Evolutionary conservation across 140 eudicot genomes (phyloP).

Genomic region (Senecio squalidus): DNA sequence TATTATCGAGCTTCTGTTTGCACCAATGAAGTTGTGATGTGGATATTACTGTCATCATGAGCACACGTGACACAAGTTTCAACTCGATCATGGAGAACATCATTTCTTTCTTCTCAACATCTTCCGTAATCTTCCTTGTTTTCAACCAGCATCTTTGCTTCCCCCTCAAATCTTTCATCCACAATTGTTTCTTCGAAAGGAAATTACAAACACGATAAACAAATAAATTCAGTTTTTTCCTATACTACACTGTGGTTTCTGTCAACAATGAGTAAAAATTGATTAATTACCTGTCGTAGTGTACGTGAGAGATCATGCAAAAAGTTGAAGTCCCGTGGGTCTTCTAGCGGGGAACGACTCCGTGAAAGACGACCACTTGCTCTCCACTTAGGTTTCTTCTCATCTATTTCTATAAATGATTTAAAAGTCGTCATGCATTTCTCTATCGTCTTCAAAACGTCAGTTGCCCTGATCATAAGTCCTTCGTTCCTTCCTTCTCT

Average conservation of each 20-base stretch:
- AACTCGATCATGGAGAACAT: slow-evolving; percentile 38
- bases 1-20: slow-evolving; percentile 35
- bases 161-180: slow-evolving; percentile 43
- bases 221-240: not conserved
- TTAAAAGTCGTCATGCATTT: slow-evolving; percentile 52
- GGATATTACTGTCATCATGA: slow-evolving; percentile 41
- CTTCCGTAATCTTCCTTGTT: slow-evolving; percentile 17
- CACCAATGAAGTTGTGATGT: slow-evolving; percentile 62
- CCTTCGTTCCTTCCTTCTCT: slow-evolving; percentile 23
- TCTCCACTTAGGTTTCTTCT: slow-evolving; percentile 44
- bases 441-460: slow-evolving; percentile 42
- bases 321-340: slow-evolving; percentile 50
- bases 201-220: slow-evolving; percentile 1
- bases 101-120: slow-evolving; percentile 24
- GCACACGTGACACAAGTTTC: slow-evolving; percentile 47
- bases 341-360: slow-evolving; percentile 45
- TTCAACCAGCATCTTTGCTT: slow-evolving; percentile 45
- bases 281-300: slow-evolving; percentile 34
- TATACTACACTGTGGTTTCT: not conserved
- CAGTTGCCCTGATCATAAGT: slow-evolving; percentile 29
- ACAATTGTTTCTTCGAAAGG: slow-evolving; percentile 31
- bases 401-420: slow-evolving; percentile 38
- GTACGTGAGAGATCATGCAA: slow-evolving; percentile 30
- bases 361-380: slow-evolving; percentile 22
- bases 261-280: not conserved